Conservation (phyloP, 495 filamentous ascomycete species). For the Talaromyces wortmannii region DNA sequence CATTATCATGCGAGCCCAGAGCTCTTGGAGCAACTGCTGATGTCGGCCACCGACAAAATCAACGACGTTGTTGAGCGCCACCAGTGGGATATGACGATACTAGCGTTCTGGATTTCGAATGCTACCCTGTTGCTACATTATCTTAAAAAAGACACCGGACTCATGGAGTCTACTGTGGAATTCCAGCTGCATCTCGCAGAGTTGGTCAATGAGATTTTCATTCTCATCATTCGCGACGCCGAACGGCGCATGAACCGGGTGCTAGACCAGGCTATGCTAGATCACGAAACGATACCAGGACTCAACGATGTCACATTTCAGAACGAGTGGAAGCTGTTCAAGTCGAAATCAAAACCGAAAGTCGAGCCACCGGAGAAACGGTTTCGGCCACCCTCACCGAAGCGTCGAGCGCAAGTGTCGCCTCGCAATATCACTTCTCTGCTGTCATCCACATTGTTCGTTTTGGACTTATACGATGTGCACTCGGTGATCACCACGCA, state of each 20-base stretch:
- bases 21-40: slow-evolving; percentile 69
- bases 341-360: slow-evolving; percentile 79
- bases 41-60: slow-evolving; percentile 90
- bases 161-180: slow-evolving; percentile 74
- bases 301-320: slow-evolving; percentile 96
- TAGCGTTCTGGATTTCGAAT: slow-evolving; percentile 99
- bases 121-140: slow-evolving; percentile 93
- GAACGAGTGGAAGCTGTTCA: slow-evolving; percentile 96
- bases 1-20: slow-evolving; percentile 92
- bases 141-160: slow-evolving; percentile 84
- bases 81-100: slow-evolving; percentile 99
- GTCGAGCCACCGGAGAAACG: slow-evolving; percentile 83
- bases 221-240: slow-evolving; percentile 97
- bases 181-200: slow-evolving; percentile 93
- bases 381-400: slow-evolving; percentile 90
- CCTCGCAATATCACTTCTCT: slow-evolving; percentile 96
- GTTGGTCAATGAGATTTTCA: slow-evolving; percentile 97
- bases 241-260: slow-evolving; percentile 96
- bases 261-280: slow-evolving; percentile 85
- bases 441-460: slow-evolving; percentile 92
- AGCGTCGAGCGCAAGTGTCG: slow-evolving; percentile 81
- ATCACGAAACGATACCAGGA: slow-evolving; percentile 96
- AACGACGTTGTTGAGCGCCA: slow-evolving; percentile 89
- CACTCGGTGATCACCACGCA: slow-evolving; percentile 95
- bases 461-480: slow-evolving; percentile 96